Base-by-base conservation (phyloP, 352 stramenopile species). In the Phytophthora pluvialis region DNA sequence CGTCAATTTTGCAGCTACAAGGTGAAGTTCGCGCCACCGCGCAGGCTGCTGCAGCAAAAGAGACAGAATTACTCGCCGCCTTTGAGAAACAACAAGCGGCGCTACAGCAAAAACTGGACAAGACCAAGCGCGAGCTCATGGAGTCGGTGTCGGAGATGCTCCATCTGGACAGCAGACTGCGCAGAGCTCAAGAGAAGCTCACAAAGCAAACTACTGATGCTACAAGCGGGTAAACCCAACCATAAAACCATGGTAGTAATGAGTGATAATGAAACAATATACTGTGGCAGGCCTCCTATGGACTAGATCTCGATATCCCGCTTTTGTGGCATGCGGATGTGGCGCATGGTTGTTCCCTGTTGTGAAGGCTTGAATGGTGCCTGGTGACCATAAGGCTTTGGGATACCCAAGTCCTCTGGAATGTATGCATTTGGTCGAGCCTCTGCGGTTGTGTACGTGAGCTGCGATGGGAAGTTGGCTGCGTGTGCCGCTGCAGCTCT, bases 351-450 rank as follows among this genome's bases (percentile, higher is more conserved):
- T 2, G 83, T 89, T 21, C 94, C 95, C 5, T 80, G 56, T 51
- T 95, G 75, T 3, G 80, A 83, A 1, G 95, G 95, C 50, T 98
- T 98, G 81, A 98, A 98, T 25, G 94, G 95, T 13, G 93, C 93
- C 16, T 90, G 76, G 32, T 76, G 72, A 21, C 95, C 93, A 67
- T 98, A 98, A 36, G 94, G 95, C 70, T 97, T 97, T 1, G 95
- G 93, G 48, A 98, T 97, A 15, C 91, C 90, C 39, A 98, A 72
- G 11, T 94, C 90, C 29, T 97, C 88, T 9, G 94, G 94, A 50
- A 98, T 97, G 72, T 98, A 98, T 1, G 94, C 95, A 57, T 97
- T 98, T 26, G 94, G 94, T 21, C 95, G 76, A 21, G 90, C 86
- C 64, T 97, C 89, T 46, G 94, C 95, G 4, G 89, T 98, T 43